A percentile compares a stretch with the other conserved stretches of the same genome.
Conservation (phyloP, 2,329 filamentous ascomycete species). For the Aspergillus spinulosporus region DNA sequence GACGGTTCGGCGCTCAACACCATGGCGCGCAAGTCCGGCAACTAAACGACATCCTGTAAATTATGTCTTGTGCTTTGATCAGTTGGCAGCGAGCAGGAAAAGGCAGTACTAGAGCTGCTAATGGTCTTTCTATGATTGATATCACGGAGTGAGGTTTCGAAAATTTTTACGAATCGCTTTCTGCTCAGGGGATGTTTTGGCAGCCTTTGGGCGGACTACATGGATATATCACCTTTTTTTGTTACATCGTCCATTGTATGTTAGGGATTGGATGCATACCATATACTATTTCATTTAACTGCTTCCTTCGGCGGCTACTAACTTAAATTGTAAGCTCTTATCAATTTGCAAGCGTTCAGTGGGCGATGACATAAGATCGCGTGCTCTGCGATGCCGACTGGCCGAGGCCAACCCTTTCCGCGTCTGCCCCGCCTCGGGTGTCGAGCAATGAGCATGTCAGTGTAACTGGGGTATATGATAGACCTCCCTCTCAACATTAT, state of each 20-base stretch:
- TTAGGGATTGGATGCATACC: conserved; percentile 42
- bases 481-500: neutral
- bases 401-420: conserved; percentile 11
- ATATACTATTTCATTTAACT: conserved; percentile 30
- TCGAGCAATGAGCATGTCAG: neutral
- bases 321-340: neutral
- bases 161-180: conserved; percentile 38
- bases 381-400: conserved; percentile 18
- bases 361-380: conserved; percentile 20
- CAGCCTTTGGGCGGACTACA: conserved; percentile 39
- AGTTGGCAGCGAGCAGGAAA: conserved; percentile 17
- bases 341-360: neutral
- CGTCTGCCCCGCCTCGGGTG: conserved; percentile 11
- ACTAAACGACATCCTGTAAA: conserved; percentile 32
- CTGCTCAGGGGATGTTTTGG: conserved; percentile 28
- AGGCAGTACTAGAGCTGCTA: conserved; percentile 19
- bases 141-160: conserved; percentile 36
- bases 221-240: conserved; percentile 42
- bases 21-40: conserved; percentile 72
- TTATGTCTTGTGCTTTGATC: conserved; percentile 28
- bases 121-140: conserved; percentile 32
- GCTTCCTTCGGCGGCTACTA: neutral
- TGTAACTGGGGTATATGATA: neutral
- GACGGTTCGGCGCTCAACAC: conserved; percentile 97
- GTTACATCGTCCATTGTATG: conserved; percentile 36